Evolutionary conservation across 2,329 filamentous ascomycete genomes (phyloP), one percentile per base, ranked within the genome.

Genomic region (Claviceps pazoutovae): DNA sequence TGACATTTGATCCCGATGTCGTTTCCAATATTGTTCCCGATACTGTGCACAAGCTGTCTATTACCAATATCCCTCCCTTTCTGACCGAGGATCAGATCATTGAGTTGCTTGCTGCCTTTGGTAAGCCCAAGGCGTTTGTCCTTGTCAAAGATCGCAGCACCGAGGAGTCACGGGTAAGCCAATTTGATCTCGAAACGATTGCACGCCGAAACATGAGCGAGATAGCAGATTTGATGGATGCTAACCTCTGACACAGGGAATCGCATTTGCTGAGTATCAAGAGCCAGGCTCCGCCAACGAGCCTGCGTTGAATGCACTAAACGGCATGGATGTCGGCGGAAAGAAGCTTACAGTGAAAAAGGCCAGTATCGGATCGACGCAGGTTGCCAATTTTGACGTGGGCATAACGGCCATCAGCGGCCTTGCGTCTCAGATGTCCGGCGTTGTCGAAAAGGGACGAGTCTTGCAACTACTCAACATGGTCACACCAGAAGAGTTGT

Each of bases 401-500:
- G 88, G 91, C 51, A 91, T 98, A 56, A 94, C 93, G 60, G 93
- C 93, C 56, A 97, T 98, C 83, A 95, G 90, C 49, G 89, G 96
- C 79, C 86, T 98, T 60, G 93, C 93, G 39, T 90, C 91, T 53
- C 95, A 93, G 19, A 88, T 83, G 3, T 85, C 86, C 39, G 78
- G 78, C 52, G 86, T 90, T 54, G 74, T 86, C 37, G 89, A 95
- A 59, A 82, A 84, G 54, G 86, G 86, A 57, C 80, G 87, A 52
- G 91, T 98, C 16, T 67, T 98, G 55, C 91, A 95, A 69, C 74
- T 98, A 55, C 79, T 98, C 63, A 98, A 98, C 73, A 98, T 98
- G 93, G 91, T 98, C 38, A 98, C 93, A 0, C 78, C 89, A 0
- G 93, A 98, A 61, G 93, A 98, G 69, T 74, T 98, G 23, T 82